Evolutionary conservation across 139 green algal genomes (phyloP).

Genomic region (Picochlorum sp.): DNA sequence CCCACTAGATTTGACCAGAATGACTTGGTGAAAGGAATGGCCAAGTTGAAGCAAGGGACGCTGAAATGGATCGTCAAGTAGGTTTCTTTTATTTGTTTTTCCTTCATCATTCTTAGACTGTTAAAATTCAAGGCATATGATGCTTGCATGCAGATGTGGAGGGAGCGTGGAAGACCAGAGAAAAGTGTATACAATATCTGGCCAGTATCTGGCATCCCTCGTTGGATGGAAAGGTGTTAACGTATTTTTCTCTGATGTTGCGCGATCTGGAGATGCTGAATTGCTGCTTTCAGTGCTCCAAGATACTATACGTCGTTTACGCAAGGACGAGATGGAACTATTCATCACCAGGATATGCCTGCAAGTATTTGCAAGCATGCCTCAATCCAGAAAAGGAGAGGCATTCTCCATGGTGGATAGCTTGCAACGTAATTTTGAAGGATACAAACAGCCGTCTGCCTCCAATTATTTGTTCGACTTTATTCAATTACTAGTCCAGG

Average conservation of each 20-base stretch:
- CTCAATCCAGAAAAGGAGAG: neutral
- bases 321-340: slow-evolving; percentile 12
- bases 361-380: neutral
- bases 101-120: neutral
- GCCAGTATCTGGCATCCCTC: neutral
- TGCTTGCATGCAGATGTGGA: slow-evolving; percentile 6
- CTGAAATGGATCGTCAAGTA: too few relatives aligned
- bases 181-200: slow-evolving; percentile 3
- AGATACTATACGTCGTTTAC: neutral
- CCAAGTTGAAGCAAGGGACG: too few relatives aligned
- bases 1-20: neutral
- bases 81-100: neutral
- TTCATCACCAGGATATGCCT: slow-evolving; percentile 5
- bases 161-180: neutral
- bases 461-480: neutral
- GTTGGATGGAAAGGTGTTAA: slow-evolving; percentile 23
- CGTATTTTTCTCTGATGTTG: slow-evolving; percentile 8
- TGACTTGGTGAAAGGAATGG: neutral
- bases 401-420: neutral
- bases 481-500: neutral
- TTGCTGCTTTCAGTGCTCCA: neutral
- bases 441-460: neutral
- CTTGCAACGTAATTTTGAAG: neutral
- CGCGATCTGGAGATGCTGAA: slow-evolving; percentile 1
- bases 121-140: neutral